Evolutionary conservation across 2,329 filamentous ascomycete species (phyloP).

Genomic region (Zasmidium cellare): DNA sequence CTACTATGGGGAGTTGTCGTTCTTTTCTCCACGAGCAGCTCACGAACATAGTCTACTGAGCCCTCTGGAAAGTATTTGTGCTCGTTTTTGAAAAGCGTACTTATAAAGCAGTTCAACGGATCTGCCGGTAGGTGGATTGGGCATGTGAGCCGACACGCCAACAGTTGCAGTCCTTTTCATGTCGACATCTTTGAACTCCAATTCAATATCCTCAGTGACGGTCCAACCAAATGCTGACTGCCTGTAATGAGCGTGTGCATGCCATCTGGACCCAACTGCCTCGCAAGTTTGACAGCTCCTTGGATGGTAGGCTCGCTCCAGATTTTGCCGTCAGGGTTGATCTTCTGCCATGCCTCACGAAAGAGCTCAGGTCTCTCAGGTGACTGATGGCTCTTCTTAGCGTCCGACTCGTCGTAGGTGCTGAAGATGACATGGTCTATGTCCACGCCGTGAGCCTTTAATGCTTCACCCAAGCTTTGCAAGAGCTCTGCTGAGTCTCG

Average conservation of each 20-base stretch:
- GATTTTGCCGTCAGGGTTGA: slow-evolving; percentile 1
- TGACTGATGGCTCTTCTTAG: background rate
- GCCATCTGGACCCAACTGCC: background rate
- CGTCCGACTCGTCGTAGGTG: slow-evolving; percentile 22
- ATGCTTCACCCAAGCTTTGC: slow-evolving; percentile 14
- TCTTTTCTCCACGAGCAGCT: too few species aligned
- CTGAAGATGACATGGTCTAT: slow-evolving; percentile 29
- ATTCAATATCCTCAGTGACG: slow-evolving; percentile 12
- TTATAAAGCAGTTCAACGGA: background rate
- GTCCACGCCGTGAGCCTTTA: slow-evolving; percentile 10
- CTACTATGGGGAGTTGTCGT: too few species aligned
- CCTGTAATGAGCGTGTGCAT: slow-evolving; percentile 19
- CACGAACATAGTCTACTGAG: too few species aligned
- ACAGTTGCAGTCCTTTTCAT: too few species aligned
- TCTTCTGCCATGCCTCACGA: slow-evolving; percentile 5
- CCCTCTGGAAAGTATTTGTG: too few species aligned
- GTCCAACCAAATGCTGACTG: slow-evolving; percentile 21
- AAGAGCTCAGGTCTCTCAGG: slow-evolving; percentile 6
- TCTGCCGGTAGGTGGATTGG: background rate
- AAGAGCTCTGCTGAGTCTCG: slow-evolving; percentile 22
- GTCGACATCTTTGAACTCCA: slow-evolving; percentile 4
- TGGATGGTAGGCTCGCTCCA: slow-evolving; percentile 19
- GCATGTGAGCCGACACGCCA: background rate
- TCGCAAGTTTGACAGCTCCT: slow-evolving; percentile 12
- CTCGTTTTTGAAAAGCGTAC: too few species aligned